Evolutionary conservation across 108 stramenopile species (phyloP), one percentile per base, ranked within the genome.

Genomic region (Schizochytrium sp.): DNA sequence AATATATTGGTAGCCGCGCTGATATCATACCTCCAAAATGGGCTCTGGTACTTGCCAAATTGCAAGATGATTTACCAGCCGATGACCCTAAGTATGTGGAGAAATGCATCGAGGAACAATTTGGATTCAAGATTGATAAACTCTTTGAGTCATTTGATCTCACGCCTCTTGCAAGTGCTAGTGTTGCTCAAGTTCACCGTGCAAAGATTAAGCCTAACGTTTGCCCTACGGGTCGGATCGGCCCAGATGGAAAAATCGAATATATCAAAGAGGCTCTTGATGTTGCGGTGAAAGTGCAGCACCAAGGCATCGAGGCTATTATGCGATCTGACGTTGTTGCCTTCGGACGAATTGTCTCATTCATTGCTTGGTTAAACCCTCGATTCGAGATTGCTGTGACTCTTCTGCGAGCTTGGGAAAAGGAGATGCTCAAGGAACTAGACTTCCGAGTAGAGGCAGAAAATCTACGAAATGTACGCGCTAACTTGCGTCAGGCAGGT

Each of bases 271-370:
- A 4, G 38, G 17, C 41, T 7, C 96, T 94, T 72, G 97, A 97
- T 4, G 94, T 99, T 53, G 98, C 98, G 4, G 96, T 98, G 88
- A 99, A 99, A 92, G 94, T 98, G 58, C 98, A 98, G 88, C 92
- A 97, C 88, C 97, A 98, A 2, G 93, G 93, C 3, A 96, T 97
- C 61, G 97, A 98, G 91, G 94, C 94, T 2, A 97, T 97, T 90
- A 91, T 99, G 46, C 93, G 96, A 92, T 96, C 95, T 2, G 98
- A 99, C 87, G 94, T 97, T 4, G 61, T 69, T 4, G 45, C 56
- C 47, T 61, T 88, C 13, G n/a, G 61, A 4, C 46, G 38, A 50
- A 61, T 88, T 53, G 49, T 88, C 44, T 8, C n/a, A 8, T 38
- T 88, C 49, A 61, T 88, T 4, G 88, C 88, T 3, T 88, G 38